phyloP scores from a whole-genome alignment of 208 protist genomes.

The Crithidia fasciculata region DNA sequence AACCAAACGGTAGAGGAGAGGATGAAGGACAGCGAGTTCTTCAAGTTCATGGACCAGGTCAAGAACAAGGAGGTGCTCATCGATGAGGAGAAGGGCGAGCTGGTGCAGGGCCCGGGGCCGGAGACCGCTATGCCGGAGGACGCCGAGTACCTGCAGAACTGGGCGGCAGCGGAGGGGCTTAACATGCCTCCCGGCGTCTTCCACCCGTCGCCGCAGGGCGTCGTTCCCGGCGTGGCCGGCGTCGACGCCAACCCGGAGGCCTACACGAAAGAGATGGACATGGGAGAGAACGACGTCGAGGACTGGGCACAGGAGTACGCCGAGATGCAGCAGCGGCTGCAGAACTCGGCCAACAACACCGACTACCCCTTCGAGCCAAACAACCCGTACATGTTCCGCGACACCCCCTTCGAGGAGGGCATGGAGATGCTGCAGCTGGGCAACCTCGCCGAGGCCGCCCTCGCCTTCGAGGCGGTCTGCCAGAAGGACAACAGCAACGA shows the following conservation, averaged over 20 bases:
- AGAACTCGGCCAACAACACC: constrained; percentile 60
- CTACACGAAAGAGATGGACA: constrained; percentile 31
- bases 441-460: constrained; percentile 86
- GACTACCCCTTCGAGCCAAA: constrained; percentile 91
- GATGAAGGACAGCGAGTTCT: constrained; percentile 73
- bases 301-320: constrained; percentile 84
- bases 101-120: constrained; percentile 74
- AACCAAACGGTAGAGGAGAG: constrained; percentile 64
- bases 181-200: constrained; percentile 58
- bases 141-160: constrained; percentile 60
- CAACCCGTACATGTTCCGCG: constrained; percentile 87
- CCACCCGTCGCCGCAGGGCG: constrained; percentile 23
- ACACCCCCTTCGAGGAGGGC: constrained; percentile 78
- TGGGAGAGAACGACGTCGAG: constrained; percentile 54
- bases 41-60: constrained; percentile 84
- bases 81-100: constrained; percentile 78
- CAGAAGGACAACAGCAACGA: constrained; percentile 70
- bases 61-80: constrained; percentile 76
- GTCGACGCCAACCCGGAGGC: constrained; percentile 12
- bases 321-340: constrained; percentile 60
- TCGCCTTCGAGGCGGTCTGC: constrained; percentile 91
- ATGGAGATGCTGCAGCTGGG: constrained; percentile 71
- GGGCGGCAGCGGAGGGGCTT: constrained; percentile 53
- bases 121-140: constrained; percentile 62
- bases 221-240: constrained; percentile 4